Base-by-base conservation (phyloP, 192 early-diverging fungal genomes). In the Entomortierella chlamydospora region DNA sequence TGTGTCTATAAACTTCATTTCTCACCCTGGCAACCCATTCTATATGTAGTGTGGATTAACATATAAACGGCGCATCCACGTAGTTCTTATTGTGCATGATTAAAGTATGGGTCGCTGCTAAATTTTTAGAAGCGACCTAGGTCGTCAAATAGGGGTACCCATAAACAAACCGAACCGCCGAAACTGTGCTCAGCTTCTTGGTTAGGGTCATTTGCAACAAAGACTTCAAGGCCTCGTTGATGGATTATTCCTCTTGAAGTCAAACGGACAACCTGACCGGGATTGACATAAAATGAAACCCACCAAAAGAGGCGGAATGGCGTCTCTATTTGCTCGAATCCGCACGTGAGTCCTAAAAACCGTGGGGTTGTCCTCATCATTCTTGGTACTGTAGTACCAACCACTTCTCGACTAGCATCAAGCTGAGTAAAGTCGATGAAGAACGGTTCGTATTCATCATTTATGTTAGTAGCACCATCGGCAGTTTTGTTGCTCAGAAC, bases 161-260 rank as follows among this genome's bases (percentile, higher is more conserved):
- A n/a, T n/a, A n/a, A n/a, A 79, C 76, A 66, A 79, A 79, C 3
- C 76, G 76, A 20, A 79, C 13, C 2, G 66, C 76, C 76, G n/a
- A 79, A 70, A 26, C 37, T 65, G 23, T 52, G 42, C 43, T 79
- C 62, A 6, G 31, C 68, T 45, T 79, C 76, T 43, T 63, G 25
- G 1, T 34, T 52, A 12, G 68, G 76, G 1, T 70, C 45, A 28
- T 68, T 79, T 0, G 68, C 34, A 4, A 79, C 45, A 47, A 56
- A 18, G 1, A 79, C 68, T 25, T 65, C 49, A 0, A 47, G 54
- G 0, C 63, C 76, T 12, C 52, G 17, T 18, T 79, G 76, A 0
- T 29, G 56, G 30, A 70, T 61, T 0, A 13, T 53, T 28, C 76
- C 76, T 31, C 68, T 43, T 18, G 76, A 61, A 15, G 57, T 47